phyloP scores from a whole-genome alignment of 805 yeast species.

The Kluyveromyces siamensis region DNA sequence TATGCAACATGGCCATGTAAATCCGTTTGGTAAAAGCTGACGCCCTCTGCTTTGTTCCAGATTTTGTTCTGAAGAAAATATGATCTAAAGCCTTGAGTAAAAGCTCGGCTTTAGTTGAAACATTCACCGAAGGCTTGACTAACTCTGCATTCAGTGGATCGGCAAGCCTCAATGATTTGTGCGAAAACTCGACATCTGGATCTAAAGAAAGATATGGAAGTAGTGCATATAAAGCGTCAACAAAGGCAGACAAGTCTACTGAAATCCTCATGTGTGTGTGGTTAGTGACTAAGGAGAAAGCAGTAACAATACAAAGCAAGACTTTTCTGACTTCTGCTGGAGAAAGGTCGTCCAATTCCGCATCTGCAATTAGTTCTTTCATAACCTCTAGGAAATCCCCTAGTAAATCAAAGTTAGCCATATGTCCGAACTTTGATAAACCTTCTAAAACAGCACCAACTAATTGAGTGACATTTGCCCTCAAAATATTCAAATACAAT shows the following conservation, averaged over 20 bases:
- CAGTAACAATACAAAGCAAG: conserved; percentile 76
- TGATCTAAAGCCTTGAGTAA: conserved; percentile 68
- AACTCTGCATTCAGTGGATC: conserved; percentile 55
- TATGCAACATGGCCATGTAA: conserved; percentile 54
- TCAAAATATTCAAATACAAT: conserved; percentile 69
- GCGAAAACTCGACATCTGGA: conserved; percentile 78
- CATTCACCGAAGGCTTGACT: conserved; percentile 66
- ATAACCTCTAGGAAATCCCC: conserved; percentile 90
- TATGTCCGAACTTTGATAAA: conserved; percentile 77
- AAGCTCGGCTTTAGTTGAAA: conserved; percentile 83
- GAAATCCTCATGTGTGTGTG: conserved; percentile 65
- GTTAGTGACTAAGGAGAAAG: conserved; percentile 75
- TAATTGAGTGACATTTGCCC: conserved; percentile 49
- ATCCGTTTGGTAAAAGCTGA: conserved; percentile 77
- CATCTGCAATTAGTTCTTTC: conserved; percentile 62
- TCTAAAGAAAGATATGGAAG: conserved; percentile 64
- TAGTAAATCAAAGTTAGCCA: conserved; percentile 84
- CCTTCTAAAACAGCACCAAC: conserved; percentile 91
- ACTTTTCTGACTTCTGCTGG: conserved; percentile 57
- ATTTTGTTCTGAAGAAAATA: conserved; percentile 66
- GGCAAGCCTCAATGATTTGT: conserved; percentile 67
- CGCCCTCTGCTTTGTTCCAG: conserved; percentile 60
- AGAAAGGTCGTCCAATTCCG: conserved; percentile 38
- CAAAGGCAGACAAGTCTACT: conserved; percentile 74
- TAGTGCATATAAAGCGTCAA: conserved; percentile 62